These are phyloP conservation scores for Candida krabiensis DNA, from an alignment of 805 yeast genomes.

Conservation along the genomic window DNA sequence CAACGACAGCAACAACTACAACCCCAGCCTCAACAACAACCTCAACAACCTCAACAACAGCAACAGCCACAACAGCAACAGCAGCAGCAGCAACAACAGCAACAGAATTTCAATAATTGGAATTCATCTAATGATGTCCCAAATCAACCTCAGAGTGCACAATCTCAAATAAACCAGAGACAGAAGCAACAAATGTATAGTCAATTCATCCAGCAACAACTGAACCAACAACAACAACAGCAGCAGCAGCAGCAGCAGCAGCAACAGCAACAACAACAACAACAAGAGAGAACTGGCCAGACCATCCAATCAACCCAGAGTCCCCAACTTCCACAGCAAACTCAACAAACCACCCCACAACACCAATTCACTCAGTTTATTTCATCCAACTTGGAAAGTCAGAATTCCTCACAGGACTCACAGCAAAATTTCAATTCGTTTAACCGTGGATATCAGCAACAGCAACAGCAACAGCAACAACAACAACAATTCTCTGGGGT, in stretches of 20 bases:
- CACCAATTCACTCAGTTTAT: slow-evolving; percentile 17
- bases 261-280: slow-evolving; percentile 9
- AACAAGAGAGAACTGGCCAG: slow-evolving; percentile 1
- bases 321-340: slow-evolving; percentile 27
- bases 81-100: slow-evolving; percentile 11
- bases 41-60: slow-evolving; percentile 6
- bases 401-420: slow-evolving; percentile 31
- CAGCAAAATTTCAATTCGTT: slow-evolving; percentile 26
- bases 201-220: slow-evolving; percentile 20
- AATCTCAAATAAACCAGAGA: slow-evolving; percentile 36
- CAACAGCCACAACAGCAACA: slow-evolving; percentile 12
- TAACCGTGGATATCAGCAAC: slow-evolving; percentile 24
- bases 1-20: slow-evolving; percentile 5
- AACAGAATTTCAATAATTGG: slow-evolving; percentile 11
- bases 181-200: slow-evolving; percentile 21
- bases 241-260: slow-evolving; percentile 6
- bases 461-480: slow-evolving; percentile 15
- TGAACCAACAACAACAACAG: slow-evolving; percentile 23
- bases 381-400: slow-evolving; percentile 22
- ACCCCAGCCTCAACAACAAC: slow-evolving; percentile 9
- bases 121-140: slow-evolving; percentile 5
- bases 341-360: slow-evolving; percentile 15
- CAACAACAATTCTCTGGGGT: slow-evolving; percentile 12
- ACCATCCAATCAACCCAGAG: slow-evolving; percentile 3
- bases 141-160: slow-evolving; percentile 16